Evolutionary conservation across 495 filamentous ascomycete species (phyloP), one percentile per base, ranked within the genome.

Genomic region (Annulohypoxylon maeteangense): DNA sequence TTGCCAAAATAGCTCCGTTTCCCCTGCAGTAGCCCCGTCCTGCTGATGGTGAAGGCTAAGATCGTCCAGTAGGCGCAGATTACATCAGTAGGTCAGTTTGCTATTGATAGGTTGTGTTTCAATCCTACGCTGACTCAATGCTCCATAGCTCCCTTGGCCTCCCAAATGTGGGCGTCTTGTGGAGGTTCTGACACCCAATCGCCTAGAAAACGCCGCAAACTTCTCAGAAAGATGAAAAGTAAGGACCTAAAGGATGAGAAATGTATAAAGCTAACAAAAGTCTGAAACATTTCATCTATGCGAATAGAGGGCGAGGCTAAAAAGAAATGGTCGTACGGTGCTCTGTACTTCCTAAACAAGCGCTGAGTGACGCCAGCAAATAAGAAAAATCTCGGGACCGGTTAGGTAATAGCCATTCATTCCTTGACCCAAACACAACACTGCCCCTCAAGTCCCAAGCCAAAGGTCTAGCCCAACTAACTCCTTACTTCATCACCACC

Each of bases 361-460:
- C 23, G 48, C 18, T 48, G 18, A 53, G 54, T 59, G 44, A 59
- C 60, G 67, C 67, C 67, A 69, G 42, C 67, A 64, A 64, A 59
- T 25, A 47, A 45, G 32, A 56, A 47, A 36, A 12, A 22, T 14
- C 16, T 11, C 47, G 8, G 40, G n/a, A 44, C 40, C 40, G 40
- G 40, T 44, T 5, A 18, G 2, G 40, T 12, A 18, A 44, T 44
- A 20, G 40, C 47, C 47, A 47, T 34, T 55, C 47, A 47, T 34
- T 55, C 16, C 29, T 20, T 27, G 31, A 31, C 40, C 5, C 38
- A 7, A 25, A 57, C 36, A 40, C 38, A 51, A 57, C 53, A 57
- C 27, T 1, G 50, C 62, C 29, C 51, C 50, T 7, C 4, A 54
- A 51, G 22, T 29, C 45, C 25, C 10, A 29, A 51, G 23, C 47